Evolutionary conservation across 345 rosid genomes (phyloP).

Genomic region (Gossypium mustelinum): DNA sequence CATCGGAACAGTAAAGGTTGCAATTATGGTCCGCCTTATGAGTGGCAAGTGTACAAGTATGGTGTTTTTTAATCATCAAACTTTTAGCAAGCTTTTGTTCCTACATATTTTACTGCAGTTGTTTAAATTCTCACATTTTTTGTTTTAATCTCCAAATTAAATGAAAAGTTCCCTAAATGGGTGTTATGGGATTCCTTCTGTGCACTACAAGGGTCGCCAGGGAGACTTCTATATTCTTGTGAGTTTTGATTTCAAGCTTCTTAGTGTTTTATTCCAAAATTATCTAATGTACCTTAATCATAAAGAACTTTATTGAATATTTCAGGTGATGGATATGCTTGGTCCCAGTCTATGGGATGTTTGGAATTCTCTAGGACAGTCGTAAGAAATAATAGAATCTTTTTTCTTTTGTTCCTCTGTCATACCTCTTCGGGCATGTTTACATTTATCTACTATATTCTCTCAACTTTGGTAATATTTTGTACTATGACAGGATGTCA

Average conservation of each 20-base stretch:
- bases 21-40: conserved; percentile 90
- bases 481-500: conserved; percentile 59
- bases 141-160: background rate
- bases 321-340: conserved; percentile 96
- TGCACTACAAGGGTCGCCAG: conserved; percentile 85
- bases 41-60: conserved; percentile 97
- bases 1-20: conserved; percentile 95
- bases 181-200: conserved; percentile 85
- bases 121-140: conserved; percentile 4
- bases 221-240: conserved; percentile 96
- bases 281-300: background rate
- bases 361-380: conserved; percentile 75
- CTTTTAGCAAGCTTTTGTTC: conserved; percentile 4
- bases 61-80: conserved; percentile 1
- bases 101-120: background rate
- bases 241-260: conserved; percentile 25
- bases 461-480: conserved; percentile 18
- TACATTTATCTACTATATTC: background rate
- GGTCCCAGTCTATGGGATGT: conserved; percentile 99
- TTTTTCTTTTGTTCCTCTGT: background rate
- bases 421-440: conserved; percentile 5
- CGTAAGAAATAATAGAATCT: conserved; percentile 38
- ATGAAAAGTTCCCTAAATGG: conserved; percentile 54
- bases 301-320: conserved; percentile 16
- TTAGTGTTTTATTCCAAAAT: background rate